Evolutionary conservation across 805 yeast species (phyloP).

Genomic region (Ogataea dorogensis): DNA sequence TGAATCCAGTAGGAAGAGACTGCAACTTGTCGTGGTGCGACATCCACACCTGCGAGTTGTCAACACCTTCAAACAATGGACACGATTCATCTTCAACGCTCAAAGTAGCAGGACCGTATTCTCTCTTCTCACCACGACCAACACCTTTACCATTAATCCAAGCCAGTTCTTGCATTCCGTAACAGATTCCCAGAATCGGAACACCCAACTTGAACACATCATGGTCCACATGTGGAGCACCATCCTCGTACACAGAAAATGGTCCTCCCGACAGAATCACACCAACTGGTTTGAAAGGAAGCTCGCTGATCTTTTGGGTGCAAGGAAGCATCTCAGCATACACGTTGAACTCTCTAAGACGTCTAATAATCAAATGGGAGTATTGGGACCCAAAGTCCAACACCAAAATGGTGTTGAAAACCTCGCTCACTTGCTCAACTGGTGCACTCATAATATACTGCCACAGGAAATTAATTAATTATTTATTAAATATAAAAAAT

Average conservation of each 20-base stretch:
- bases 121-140: slow-evolving; percentile 94
- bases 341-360: slow-evolving; percentile 95
- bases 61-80: slow-evolving; percentile 82
- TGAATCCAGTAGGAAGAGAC: slow-evolving; percentile 85
- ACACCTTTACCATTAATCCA: slow-evolving; percentile 96
- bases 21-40: slow-evolving; percentile 96
- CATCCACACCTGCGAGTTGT: slow-evolving; percentile 98
- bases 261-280: slow-evolving; percentile 96
- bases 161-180: slow-evolving; percentile 98
- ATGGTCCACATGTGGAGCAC: slow-evolving; percentile 96
- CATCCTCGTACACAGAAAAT: slow-evolving; percentile 93
- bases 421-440: slow-evolving; percentile 67
- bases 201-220: slow-evolving; percentile 87
- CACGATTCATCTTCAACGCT: slow-evolving; percentile 71
- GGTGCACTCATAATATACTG: slow-evolving; percentile 7
- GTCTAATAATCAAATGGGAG: slow-evolving; percentile 93
- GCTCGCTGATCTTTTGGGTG: slow-evolving; percentile 92
- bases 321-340: slow-evolving; percentile 99
- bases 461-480: background rate
- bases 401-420: slow-evolving; percentile 95
- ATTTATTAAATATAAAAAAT: slow-evolving; percentile 11
- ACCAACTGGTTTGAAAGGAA: slow-evolving; percentile 94
- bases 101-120: slow-evolving; percentile 94
- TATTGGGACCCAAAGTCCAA: slow-evolving; percentile 98
- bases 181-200: slow-evolving; percentile 96